These are phyloP conservation scores for Ormosia semicastrata DNA, from an alignment of 306 rosid species.

Conservation along the genomic window DNA sequence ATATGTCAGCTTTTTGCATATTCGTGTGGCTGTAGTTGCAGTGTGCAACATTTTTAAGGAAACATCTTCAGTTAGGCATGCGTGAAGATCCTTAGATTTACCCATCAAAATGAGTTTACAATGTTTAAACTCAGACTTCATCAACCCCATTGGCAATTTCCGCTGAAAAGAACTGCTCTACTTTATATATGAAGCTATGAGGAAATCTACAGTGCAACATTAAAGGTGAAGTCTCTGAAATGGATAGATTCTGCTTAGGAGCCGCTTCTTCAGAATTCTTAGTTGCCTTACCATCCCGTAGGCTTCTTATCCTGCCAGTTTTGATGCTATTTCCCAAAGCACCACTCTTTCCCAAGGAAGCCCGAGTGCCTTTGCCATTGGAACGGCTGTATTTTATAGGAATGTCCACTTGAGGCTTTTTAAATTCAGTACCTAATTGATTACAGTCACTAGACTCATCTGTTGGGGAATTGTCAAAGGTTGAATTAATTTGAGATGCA, in stretches of 20 bases:
- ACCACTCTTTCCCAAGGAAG: conserved; percentile 49
- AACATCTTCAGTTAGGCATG: conserved; percentile 13
- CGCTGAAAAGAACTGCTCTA: conserved; percentile 71
- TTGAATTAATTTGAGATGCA: conserved; percentile 42
- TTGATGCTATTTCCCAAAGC: conserved; percentile 56
- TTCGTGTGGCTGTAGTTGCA: conserved; percentile 14
- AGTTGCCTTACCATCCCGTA: conserved; percentile 57
- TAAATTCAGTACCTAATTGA: conserved; percentile 43
- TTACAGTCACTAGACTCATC: conserved; percentile 59
- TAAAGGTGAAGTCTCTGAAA: conserved; percentile 52
- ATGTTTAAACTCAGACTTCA: conserved; percentile 32
- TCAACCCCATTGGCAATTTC: conserved; percentile 41
- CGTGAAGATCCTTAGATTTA: background rate
- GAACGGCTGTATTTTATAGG: conserved; percentile 49
- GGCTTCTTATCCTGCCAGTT: conserved; percentile 59
- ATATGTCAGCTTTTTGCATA: conserved; percentile 6
- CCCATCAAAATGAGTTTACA: conserved; percentile 15
- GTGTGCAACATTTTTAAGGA: background rate
- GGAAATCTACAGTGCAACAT: conserved; percentile 84
- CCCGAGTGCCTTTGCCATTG: conserved; percentile 49
- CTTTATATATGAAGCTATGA: conserved; percentile 68
- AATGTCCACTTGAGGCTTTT: conserved; percentile 48
- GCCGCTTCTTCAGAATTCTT: conserved; percentile 59
- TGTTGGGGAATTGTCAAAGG: conserved; percentile 42
- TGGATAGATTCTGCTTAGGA: conserved; percentile 48